Evolutionary conservation across 2,329 filamentous ascomycete species (phyloP).

Genomic region (Capronia coronata): DNA sequence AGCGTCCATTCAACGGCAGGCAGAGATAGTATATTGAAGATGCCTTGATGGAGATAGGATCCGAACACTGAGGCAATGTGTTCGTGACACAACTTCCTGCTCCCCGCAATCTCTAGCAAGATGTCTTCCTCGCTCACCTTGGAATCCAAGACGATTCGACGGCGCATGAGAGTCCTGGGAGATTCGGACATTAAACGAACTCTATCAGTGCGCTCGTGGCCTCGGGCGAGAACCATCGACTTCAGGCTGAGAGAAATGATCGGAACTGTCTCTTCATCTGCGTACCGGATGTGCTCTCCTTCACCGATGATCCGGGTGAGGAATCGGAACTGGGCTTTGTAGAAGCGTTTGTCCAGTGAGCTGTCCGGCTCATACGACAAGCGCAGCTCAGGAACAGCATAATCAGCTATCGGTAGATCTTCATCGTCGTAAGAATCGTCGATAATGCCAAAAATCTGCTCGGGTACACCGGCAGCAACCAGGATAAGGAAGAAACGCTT

Average conservation of each 20-base stretch:
- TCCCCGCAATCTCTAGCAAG: conserved; percentile 35
- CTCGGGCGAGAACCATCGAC: conserved; percentile 33
- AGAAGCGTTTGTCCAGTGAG: conserved; percentile 51
- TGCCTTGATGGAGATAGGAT: conserved; percentile 41
- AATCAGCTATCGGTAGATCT: conserved; percentile 52
- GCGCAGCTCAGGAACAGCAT: conserved; percentile 49
- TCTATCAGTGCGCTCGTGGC: conserved; percentile 38
- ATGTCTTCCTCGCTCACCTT: conserved; percentile 38
- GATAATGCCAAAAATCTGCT: conserved; percentile 56
- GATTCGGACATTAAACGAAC: conserved; percentile 34
- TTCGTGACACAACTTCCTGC: conserved; percentile 38
- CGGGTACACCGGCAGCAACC: conserved; percentile 54
- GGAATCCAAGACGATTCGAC: conserved; percentile 36
- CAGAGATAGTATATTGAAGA: conserved; percentile 40
- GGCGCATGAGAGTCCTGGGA: conserved; percentile 33
- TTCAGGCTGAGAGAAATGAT: conserved; percentile 50
- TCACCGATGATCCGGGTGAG: conserved; percentile 50
- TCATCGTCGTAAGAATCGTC: conserved; percentile 57
- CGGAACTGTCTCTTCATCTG: conserved; percentile 53
- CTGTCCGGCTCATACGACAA: conserved; percentile 48
- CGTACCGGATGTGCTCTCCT: conserved; percentile 54
- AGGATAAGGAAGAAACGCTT: conserved; percentile 55
- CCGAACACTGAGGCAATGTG: conserved; percentile 42
- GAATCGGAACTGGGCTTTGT: conserved; percentile 54
- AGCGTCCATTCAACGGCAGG: conserved; percentile 39